A percentile compares a stretch with the other conserved stretches of the same genome.
Evolutionary conservation across 768 basidiomycete genomes (phyloP).

Genomic region (Exsudoporus frostii): DNA sequence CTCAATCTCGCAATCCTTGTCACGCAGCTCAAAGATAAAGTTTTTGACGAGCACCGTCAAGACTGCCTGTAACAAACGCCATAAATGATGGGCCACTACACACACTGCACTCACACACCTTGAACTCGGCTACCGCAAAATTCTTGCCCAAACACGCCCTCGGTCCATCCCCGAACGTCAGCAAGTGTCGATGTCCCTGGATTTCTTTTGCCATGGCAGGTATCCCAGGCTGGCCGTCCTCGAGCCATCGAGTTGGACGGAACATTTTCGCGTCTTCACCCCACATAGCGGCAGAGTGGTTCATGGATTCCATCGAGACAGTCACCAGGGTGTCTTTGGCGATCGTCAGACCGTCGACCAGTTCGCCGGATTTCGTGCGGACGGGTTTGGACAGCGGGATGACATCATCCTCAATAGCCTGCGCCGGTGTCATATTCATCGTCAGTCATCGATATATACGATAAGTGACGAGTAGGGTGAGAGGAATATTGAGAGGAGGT

Average conservation of each 20-base stretch:
- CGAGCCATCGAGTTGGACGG: slow-evolving; percentile 62
- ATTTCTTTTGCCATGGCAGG: slow-evolving; percentile 35
- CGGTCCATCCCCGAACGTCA: slow-evolving; percentile 26
- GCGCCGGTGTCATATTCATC: background rate
- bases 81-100: background rate
- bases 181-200: slow-evolving; percentile 46
- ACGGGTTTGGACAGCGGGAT: slow-evolving; percentile 53
- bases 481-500: too few species aligned
- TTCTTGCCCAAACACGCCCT: slow-evolving; percentile 46
- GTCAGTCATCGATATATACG: background rate
- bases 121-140: slow-evolving; percentile 41
- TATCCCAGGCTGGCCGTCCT: slow-evolving; percentile 19
- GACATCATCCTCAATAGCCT: slow-evolving; percentile 52
- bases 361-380: slow-evolving; percentile 37
- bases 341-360: slow-evolving; percentile 39
- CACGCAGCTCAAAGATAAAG: slow-evolving; percentile 33
- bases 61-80: slow-evolving; percentile 31
- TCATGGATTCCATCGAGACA: slow-evolving; percentile 45
- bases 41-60: slow-evolving; percentile 40
- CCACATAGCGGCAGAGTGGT: slow-evolving; percentile 53
- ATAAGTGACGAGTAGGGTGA: slow-evolving; percentile 25
- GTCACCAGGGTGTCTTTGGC: slow-evolving; percentile 45
- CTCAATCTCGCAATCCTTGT: slow-evolving; percentile 25
- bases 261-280: slow-evolving; percentile 48
- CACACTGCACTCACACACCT: slow-evolving; percentile 12